Base-by-base conservation (phyloP, 257 asterid species). In the Knoxia roxburghii region DNA sequence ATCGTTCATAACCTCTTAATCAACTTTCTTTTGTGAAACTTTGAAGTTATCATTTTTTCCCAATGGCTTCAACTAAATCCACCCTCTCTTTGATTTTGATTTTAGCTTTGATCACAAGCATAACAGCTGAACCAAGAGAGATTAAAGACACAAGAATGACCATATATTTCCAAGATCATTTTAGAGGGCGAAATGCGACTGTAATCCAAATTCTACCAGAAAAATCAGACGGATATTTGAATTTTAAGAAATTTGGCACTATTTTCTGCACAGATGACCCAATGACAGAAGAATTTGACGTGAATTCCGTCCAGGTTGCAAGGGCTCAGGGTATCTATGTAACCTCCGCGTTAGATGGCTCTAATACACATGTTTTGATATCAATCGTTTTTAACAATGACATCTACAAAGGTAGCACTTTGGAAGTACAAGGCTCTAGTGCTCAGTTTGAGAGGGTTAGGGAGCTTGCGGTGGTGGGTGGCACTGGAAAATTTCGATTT, bases 401-500 rank as follows among this genome's bases (percentile, higher is more conserved):
- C 0, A 79, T 70, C 30, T 77, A 69, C 18, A 68, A 71, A 23
- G 86, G 87, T 0, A 79, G 85, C 74, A 86, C 89, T 0, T 59
- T 79, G 71, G 83, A 81, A 61, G 62, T 83, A 2, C 92, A 86
- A n/a, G n/a, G n/a, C n/a, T n/a, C n/a, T n/a, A n/a, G n/a, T n/a
- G n/a, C n/a, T n/a, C n/a, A n/a, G n/a, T n/a, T 81, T 20, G 89
- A 81, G 62, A 72, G 52, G 67, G 83, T 83, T 59, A 69, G 85
- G 71, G 91, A 83, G 78, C 81, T 85, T 74, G 76, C 91, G 40
- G 78, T 79, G 11, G 87, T 86, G 20, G 92, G 87, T 20, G 89
- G 89, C 65, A 83, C 89, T 20, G 80, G 89, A 27, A 76, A 67
- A 32, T 86, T 83, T 78, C 81, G 89, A 1, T 65, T 83, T 10